phyloP scores from a whole-genome alignment of 2,329 filamentous ascomycete genomes.

The Diaporthe citri region DNA sequence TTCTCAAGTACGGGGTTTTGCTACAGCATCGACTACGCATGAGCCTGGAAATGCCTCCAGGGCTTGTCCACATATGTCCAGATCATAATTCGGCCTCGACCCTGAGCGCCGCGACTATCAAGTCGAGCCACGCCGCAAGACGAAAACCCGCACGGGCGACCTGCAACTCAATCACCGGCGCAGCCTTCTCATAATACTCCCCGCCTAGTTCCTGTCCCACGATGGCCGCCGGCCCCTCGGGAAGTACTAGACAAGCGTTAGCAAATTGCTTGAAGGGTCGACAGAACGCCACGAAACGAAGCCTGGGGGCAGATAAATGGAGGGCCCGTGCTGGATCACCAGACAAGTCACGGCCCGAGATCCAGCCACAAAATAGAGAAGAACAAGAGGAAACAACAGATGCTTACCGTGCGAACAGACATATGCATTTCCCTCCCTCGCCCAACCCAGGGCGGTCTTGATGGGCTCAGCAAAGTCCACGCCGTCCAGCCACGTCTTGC shows the following conservation, averaged over 20 bases:
- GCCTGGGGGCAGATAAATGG: not conserved
- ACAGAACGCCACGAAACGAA: slow-evolving; percentile 10
- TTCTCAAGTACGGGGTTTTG: not conserved
- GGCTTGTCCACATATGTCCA: not conserved
- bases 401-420: slow-evolving; percentile 72
- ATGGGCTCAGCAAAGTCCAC: slow-evolving; percentile 66
- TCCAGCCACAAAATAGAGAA: not conserved
- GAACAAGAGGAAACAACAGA: slow-evolving; percentile 20
- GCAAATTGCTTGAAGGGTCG: slow-evolving; percentile 39
- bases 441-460: slow-evolving; percentile 72
- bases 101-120: slow-evolving; percentile 61
- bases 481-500: slow-evolving; percentile 68
- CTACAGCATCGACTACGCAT: not conserved
- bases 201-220: slow-evolving; percentile 71
- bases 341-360: not conserved
- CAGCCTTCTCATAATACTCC: slow-evolving; percentile 73
- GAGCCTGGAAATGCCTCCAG: not conserved
- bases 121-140: slow-evolving; percentile 75
- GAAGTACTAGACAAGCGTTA: slow-evolving; percentile 62
- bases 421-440: slow-evolving; percentile 70
- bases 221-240: slow-evolving; percentile 70
- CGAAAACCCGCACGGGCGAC: slow-evolving; percentile 78
- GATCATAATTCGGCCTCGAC: slow-evolving; percentile 49
- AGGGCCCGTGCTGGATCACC: not conserved
- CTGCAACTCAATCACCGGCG: slow-evolving; percentile 74